Evolutionary conservation across 768 basidiomycete genomes (phyloP).

Genomic region (Thelephora aurantiotincta): DNA sequence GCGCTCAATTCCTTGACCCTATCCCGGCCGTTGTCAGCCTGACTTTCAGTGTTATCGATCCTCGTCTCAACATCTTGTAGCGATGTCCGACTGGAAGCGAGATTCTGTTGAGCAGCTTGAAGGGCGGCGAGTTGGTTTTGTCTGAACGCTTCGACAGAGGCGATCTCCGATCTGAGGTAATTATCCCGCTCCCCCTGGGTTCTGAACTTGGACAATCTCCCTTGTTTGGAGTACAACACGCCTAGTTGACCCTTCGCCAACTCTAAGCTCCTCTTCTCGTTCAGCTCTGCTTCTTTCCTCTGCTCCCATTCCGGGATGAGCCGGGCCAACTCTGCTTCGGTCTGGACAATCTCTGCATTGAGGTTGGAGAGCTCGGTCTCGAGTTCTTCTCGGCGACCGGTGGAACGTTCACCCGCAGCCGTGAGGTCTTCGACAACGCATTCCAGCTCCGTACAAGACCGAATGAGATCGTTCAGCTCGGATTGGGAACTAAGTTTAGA

Average conservation of each 20-base stretch:
- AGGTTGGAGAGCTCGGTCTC: constrained; percentile 51
- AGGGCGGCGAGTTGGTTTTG: constrained; percentile 41
- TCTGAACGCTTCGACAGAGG: constrained; percentile 48
- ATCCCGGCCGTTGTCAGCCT: constrained; percentile 50
- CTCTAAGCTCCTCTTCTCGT: constrained; percentile 58
- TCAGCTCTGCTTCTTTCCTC: constrained; percentile 31
- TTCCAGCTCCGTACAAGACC: constrained; percentile 74
- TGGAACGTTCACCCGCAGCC: constrained; percentile 46
- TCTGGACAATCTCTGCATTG: constrained; percentile 43
- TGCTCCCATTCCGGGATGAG: constrained; percentile 61
- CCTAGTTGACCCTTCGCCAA: constrained; percentile 56
- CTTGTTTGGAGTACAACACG: constrained; percentile 81
- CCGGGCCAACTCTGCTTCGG: constrained; percentile 46
- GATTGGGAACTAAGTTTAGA: constrained; percentile 35
- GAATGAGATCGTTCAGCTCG: constrained; percentile 79
- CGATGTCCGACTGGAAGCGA: constrained; percentile 30
- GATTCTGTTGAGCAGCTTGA: constrained; percentile 34
- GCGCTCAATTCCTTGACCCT: constrained; percentile 45
- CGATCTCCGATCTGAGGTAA: constrained; percentile 70
- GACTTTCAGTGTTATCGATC: constrained; percentile 39
- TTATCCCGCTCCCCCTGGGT: constrained; percentile 75
- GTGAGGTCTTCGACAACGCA: constrained; percentile 72
- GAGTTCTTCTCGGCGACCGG: constrained; percentile 47
- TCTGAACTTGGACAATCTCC: constrained; percentile 73
- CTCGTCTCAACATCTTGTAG: constrained; percentile 44